These are phyloP conservation scores for Drosera capensis DNA, from an alignment of 148 eudicot genomes.

Conservation along the genomic window DNA sequence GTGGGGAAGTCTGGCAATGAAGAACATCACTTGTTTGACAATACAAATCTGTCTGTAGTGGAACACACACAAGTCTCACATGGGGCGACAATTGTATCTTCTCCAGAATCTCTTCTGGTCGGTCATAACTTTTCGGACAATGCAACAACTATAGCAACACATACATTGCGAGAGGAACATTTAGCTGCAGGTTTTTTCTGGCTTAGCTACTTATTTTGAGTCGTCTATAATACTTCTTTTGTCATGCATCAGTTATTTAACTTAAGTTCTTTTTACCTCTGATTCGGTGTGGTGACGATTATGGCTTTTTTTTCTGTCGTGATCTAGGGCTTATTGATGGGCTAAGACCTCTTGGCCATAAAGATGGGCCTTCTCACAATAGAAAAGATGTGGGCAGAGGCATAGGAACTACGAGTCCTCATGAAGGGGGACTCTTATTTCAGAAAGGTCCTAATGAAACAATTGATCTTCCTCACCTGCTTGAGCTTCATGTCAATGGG, in stretches of 20 bases:
- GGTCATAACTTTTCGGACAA: too few relatives aligned
- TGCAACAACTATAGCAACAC: too few relatives aligned
- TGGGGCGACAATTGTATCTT: too few relatives aligned
- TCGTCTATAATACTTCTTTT: too few relatives aligned
- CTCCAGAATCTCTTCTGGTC: too few relatives aligned
- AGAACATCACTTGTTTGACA: too few relatives aligned
- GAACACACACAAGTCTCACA: too few relatives aligned
- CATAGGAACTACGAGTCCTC: slow-evolving; percentile 15
- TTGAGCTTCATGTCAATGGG: slow-evolving; percentile 11
- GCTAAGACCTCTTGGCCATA: slow-evolving; percentile 14
- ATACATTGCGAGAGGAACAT: too few relatives aligned
- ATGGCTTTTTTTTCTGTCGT: slow-evolving; percentile 4
- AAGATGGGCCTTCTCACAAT: slow-evolving; percentile 15
- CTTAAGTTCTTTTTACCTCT: background rate
- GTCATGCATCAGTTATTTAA: background rate
- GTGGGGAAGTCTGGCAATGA: slow-evolving; percentile 19
- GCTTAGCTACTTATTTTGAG: too few relatives aligned
- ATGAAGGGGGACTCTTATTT: slow-evolving; percentile 15
- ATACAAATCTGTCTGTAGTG: too few relatives aligned
- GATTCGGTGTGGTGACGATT: background rate
- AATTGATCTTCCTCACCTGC: slow-evolving; percentile 11
- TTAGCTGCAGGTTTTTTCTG: too few relatives aligned
- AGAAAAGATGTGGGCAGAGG: slow-evolving; percentile 19
- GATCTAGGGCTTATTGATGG: slow-evolving; percentile 22
- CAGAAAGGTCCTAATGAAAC: slow-evolving; percentile 12